Evolutionary conservation across 2,329 filamentous ascomycete genomes (phyloP), one percentile per base, ranked within the genome.

Genomic region (Pseudogymnoascus sp.): DNA sequence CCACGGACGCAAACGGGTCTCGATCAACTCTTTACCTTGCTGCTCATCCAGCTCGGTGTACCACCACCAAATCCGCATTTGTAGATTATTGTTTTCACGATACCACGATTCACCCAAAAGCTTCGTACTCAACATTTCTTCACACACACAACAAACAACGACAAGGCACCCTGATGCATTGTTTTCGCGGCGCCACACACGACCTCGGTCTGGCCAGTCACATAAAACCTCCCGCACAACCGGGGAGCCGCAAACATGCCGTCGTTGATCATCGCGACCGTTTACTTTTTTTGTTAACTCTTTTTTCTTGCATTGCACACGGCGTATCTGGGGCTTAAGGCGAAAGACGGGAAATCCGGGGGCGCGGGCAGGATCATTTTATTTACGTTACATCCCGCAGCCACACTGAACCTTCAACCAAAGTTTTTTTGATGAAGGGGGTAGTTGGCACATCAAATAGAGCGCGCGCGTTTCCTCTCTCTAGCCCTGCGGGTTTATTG

Each of bases 81-180:
- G 72, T 77, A 70, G 72, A 70, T 64, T 65, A 67, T 65, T 63
- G 67, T 69, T 73, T 68, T 78, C 74, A 80, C 74, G 78, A 80
- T 80, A 77, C 75, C 76, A 80, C 73, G 78, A 79, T 73, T 62
- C 66, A 64, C 66, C 66, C 66, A 63, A 63, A 64, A 53, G 44
- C 44, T 53, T 53, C 44, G 44, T 53, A 29, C n/a, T 7, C 19
- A 44, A 23, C n/a, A n/a, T 46, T 53, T 10, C 15, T 17, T 53
- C 31, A 31, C 13, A 50, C 44, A 50, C 42, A 63, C n/a, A 15
- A 38, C 37, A 42, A 42, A 42, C n/a, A 44, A 44, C 26, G 44
- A 21, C 33, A 63, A 21, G 40, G 40, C n/a, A 9, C 21, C 21
- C 17, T 59, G 40, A 17, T 37, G 21, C n/a, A 35, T 53, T 62